Conservation (phyloP, 2,329 filamentous ascomycete species). For the Aspergillus chevalieri region DNA sequence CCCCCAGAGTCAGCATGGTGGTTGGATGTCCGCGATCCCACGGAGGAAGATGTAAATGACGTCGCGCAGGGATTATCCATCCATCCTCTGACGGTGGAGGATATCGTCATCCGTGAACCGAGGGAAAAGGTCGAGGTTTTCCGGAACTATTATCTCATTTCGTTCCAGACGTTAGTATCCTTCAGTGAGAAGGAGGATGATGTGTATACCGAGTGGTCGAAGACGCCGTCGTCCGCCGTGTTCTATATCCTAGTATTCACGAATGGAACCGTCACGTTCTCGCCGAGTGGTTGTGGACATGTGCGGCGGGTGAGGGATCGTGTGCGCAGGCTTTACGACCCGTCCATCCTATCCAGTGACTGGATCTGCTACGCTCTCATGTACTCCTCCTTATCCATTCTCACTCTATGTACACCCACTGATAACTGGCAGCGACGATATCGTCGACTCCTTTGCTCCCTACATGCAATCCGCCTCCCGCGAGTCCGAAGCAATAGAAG, state of each 20-base stretch:
- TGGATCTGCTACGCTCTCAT: constrained; percentile 99
- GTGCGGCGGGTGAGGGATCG: constrained; percentile 79
- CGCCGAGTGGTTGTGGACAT: constrained; percentile 77
- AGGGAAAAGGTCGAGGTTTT: constrained; percentile 98
- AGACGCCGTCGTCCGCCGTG: constrained; percentile 72
- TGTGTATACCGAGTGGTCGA: constrained; percentile 46
- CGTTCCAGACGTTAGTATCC: constrained; percentile 79
- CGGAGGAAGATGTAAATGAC: constrained; percentile 73
- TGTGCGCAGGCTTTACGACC: constrained; percentile 83
- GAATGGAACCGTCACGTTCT: constrained; percentile 88
- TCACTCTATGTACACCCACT: neutral
- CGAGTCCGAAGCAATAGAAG: constrained; percentile 86
- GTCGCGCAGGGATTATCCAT: constrained; percentile 89
- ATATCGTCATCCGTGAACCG: constrained; percentile 87
- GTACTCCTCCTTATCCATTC: constrained; percentile 45
- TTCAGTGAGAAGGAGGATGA: constrained; percentile 65
- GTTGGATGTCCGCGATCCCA: constrained; percentile 85
- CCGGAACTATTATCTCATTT: constrained; percentile 93
- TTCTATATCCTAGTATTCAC: constrained; percentile 94
- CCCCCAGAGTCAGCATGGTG: constrained; percentile 63
- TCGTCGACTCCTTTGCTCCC: constrained; percentile 89
- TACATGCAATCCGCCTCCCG: constrained; percentile 75
- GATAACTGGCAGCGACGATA: constrained; percentile 63
- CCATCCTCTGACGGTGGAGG: constrained; percentile 88
- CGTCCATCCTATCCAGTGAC: constrained; percentile 83